These are phyloP conservation scores for Malus hybrid DNA, from an alignment of 331 rosid genomes.

Conservation along the genomic window DNA sequence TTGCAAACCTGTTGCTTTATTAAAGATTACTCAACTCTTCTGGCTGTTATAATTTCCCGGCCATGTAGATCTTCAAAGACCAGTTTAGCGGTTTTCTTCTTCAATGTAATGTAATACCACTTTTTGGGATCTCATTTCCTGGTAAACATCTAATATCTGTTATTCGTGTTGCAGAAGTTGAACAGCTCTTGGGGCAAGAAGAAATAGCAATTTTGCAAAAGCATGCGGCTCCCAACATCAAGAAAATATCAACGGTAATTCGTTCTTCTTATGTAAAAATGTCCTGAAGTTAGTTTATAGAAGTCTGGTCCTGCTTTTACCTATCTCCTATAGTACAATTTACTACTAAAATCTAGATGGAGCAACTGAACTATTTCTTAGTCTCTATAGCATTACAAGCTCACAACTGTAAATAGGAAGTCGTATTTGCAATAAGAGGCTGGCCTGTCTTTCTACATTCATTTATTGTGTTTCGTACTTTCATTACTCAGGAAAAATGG, in stretches of 20 bases:
- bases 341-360: neutral
- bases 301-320: neutral
- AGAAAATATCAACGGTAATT: slow-evolving; percentile 64
- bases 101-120: neutral
- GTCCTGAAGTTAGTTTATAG: neutral
- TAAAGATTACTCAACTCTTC: neutral
- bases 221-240: slow-evolving; percentile 54
- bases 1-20: neutral
- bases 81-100: neutral
- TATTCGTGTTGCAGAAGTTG: slow-evolving; percentile 63
- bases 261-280: neutral
- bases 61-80: neutral
- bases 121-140: neutral
- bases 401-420: neutral
- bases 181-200: slow-evolving; percentile 73
- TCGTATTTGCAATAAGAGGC: neutral
- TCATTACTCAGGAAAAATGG: slow-evolving; percentile 66
- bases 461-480: neutral
- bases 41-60: neutral
- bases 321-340: neutral
- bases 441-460: neutral
- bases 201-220: slow-evolving; percentile 63
- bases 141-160: neutral
- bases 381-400: neutral
- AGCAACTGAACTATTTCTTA: neutral